These are phyloP conservation scores for Jackrogersella multiformis DNA, from an alignment of 495 filamentous ascomycete genomes.

Conservation along the genomic window DNA sequence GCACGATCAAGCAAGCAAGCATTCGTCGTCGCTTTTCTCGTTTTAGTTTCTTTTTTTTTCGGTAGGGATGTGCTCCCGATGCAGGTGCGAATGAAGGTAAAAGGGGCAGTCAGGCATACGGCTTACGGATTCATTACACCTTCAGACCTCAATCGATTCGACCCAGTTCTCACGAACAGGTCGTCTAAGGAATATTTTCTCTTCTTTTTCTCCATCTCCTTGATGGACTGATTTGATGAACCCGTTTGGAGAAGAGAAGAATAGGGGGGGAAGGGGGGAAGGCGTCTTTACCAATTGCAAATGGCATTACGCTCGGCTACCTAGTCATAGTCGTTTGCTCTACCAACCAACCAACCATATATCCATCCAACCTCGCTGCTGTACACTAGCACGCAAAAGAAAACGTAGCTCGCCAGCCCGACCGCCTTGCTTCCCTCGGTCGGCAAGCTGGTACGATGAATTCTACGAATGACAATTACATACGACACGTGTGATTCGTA, in stretches of 20 bases:
- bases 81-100: conserved; percentile 9
- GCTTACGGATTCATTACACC: conserved; percentile 19
- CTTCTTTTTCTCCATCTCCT: neutral
- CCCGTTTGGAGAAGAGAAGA: neutral
- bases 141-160: neutral
- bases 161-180: neutral
- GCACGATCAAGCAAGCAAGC: conserved; percentile 31
- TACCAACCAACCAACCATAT: too few relatives aligned
- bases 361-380: conserved; percentile 4
- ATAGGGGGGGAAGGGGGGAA: neutral
- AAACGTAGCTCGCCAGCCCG: conserved; percentile 4
- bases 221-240: neutral
- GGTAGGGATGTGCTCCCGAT: conserved; percentile 6
- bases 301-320: neutral
- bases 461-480: neutral
- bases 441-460: neutral
- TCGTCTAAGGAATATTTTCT: neutral
- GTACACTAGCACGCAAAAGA: conserved; percentile 16
- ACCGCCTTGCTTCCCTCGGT: neutral
- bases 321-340: neutral
- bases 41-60: conserved; percentile 3
- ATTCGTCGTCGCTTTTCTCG: conserved; percentile 1
- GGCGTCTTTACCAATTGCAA: neutral
- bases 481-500: conserved; percentile 6
- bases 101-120: conserved; percentile 1